These are phyloP conservation scores for Vitis amurensis DNA, from an alignment of 164 flowering plant genomes.

Conservation along the genomic window DNA sequence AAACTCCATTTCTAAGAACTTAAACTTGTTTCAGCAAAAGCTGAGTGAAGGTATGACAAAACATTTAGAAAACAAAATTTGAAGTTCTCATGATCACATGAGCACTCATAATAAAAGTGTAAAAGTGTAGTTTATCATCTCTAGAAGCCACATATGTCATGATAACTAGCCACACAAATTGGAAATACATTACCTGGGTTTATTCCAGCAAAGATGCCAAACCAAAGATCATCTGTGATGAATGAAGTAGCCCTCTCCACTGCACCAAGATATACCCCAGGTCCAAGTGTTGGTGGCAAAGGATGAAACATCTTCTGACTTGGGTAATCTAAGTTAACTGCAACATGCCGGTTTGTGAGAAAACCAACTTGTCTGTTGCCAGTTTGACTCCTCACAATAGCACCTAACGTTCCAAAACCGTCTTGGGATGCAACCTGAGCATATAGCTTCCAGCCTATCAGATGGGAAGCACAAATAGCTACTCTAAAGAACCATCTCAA, in stretches of 20 bases:
- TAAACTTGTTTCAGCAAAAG: too few species aligned
- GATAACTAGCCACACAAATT: slow-evolving; percentile 2
- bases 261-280: slow-evolving; percentile 95
- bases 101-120: too few species aligned
- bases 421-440: slow-evolving; percentile 93
- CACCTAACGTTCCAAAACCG: slow-evolving; percentile 95
- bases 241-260: slow-evolving; percentile 99
- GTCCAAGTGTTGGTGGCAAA: slow-evolving; percentile 95
- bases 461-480: not conserved
- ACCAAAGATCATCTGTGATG: slow-evolving; percentile 98
- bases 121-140: not conserved
- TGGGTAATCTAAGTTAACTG: slow-evolving; percentile 92
- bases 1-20: too few species aligned
- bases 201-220: slow-evolving; percentile 93
- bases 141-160: not conserved
- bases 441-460: not conserved
- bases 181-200: slow-evolving; percentile 74
- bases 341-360: slow-evolving; percentile 96
- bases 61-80: too few species aligned
- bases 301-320: slow-evolving; percentile 99
- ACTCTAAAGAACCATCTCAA: not conserved
- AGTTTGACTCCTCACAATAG: slow-evolving; percentile 89
- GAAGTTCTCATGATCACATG: too few species aligned
- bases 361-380: slow-evolving; percentile 89
- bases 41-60: too few species aligned